phyloP scores from a whole-genome alignment of 257 asterid species.

The Ballota nigra region DNA sequence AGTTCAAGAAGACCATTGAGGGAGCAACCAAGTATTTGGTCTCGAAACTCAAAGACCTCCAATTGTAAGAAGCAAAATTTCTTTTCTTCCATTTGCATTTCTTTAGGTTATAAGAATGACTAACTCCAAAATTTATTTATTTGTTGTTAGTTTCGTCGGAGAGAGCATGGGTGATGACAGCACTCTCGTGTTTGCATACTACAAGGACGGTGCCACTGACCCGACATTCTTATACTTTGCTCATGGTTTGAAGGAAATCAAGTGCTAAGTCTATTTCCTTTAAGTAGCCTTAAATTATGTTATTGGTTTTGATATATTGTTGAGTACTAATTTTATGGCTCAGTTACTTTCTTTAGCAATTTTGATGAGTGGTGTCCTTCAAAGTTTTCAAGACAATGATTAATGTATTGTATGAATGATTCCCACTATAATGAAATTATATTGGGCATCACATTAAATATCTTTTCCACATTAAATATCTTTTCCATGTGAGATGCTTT shows the following conservation, averaged over 20 bases:
- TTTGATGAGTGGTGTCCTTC: neutral
- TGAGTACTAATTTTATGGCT: neutral
- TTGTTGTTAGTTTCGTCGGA: constrained; percentile 66
- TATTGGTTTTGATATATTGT: neutral
- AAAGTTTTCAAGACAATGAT: neutral
- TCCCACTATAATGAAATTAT: neutral
- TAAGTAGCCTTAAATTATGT: neutral
- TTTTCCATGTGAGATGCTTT: neutral
- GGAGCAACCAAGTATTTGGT: constrained; percentile 73
- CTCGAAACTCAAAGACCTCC: constrained; percentile 69
- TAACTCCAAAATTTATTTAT: no score
- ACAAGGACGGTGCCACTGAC: constrained; percentile 77
- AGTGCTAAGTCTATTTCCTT: constrained; percentile 45
- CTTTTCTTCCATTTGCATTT: no score
- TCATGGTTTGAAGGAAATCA: constrained; percentile 78
- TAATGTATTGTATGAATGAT: neutral
- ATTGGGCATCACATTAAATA: neutral
- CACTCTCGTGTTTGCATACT: constrained; percentile 77
- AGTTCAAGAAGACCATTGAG: constrained; percentile 72
- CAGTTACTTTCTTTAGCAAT: neutral
- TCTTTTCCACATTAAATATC: no score
- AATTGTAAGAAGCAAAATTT: constrained; percentile 54
- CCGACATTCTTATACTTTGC: constrained; percentile 86
- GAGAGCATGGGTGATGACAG: constrained; percentile 82
- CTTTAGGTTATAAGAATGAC: neutral